Base-by-base conservation (phyloP, 106 monocot genomes). In the Phalaenopsis equestris region DNA sequence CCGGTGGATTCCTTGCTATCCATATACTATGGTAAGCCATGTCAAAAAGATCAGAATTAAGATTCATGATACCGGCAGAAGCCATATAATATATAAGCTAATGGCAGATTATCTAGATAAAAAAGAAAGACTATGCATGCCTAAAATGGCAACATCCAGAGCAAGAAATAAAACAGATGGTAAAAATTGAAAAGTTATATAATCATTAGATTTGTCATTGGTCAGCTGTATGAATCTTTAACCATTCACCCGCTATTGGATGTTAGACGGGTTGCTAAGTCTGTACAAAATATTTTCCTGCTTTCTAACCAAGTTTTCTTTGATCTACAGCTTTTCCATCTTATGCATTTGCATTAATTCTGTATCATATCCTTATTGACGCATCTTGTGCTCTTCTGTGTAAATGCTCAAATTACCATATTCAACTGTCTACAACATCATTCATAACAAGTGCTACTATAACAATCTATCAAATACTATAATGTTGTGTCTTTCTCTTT, bases 1-100 rank as follows among this genome's bases (percentile, higher is more conserved):
- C 79, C 67, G 79, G 79, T 45, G 79, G 64, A 79, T 79, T 79
- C 79, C 79, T 61, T 6, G 79, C 79, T 64, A 79, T 65, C 79
- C 79, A 79, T 45, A 79, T 58, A 67, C 79, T 79, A 61, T 12
- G 15, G 30, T 42, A 68, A 68, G 21, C 24, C 2, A 37, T 37
- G 36, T 36, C 36, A 68, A 2, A 68, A 68, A 37, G 8, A 68
- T 30, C 36, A 68, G 8, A 8, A 68, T 37, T 68, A 68, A 30
- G 30, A 68, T 2, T 30, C 68, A 57, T 12, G 18, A 57, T 57
- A 19, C 14, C 8, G 15, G 57, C 5, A n/a, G 57, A 57, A 57
- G 3, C 57, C 57, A 17, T 57, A 57, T 57, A 57, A 19, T 17
- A 57, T 57, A 57, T 57, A 30, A 30, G 30, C 30, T 30, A 30